Percentiles rank a stretch among this genome's conserved stretches.
phyloP scores from a whole-genome alignment of 108 stramenopile species.

The Cyclostephanos tholiformis region DNA sequence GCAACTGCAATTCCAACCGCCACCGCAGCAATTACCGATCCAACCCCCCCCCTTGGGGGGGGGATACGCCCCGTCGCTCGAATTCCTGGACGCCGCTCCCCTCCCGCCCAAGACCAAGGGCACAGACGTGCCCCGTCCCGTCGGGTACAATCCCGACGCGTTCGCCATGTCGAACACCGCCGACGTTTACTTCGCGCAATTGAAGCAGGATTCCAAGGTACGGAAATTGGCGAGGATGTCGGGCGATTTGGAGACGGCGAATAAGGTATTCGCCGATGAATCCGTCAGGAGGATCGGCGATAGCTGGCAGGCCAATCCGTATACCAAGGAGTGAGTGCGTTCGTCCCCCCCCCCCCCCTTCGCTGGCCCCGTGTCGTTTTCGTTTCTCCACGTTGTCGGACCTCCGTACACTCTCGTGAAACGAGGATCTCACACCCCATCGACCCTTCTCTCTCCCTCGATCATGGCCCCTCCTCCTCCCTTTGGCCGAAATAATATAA shows the following conservation, averaged over 20 bases:
- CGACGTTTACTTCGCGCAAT: slow-evolving; percentile 86
- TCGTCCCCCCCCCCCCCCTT: not conserved
- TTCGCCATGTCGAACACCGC: slow-evolving; percentile 78
- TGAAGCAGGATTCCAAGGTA: slow-evolving; percentile 82
- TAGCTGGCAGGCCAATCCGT: slow-evolving; percentile 64
- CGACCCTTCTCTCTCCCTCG: not conserved
- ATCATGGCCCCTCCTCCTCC: not conserved
- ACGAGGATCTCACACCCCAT: too few species aligned
- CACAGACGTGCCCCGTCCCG: slow-evolving; percentile 37
- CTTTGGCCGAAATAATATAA: too few species aligned
- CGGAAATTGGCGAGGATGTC: slow-evolving; percentile 59
- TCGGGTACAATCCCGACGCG: slow-evolving; percentile 68
- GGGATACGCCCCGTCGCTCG: not conserved
- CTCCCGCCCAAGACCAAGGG: slow-evolving; percentile 37
- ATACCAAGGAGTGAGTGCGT: slow-evolving; percentile 54
- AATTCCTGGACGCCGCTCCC: slow-evolving; percentile 24
- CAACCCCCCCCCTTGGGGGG: slow-evolving; percentile 4
- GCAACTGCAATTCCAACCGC: slow-evolving; percentile 24
- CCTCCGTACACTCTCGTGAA: too few species aligned
- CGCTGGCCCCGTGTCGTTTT: not conserved
- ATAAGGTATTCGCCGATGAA: slow-evolving; percentile 70
- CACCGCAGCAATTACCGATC: slow-evolving; percentile 31
- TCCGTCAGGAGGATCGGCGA: slow-evolving; percentile 54
- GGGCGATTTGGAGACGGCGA: slow-evolving; percentile 65
- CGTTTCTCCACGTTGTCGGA: too few species aligned